Base-by-base conservation (phyloP, 495 filamentous ascomycete species). In the Aspergillus leporis region DNA sequence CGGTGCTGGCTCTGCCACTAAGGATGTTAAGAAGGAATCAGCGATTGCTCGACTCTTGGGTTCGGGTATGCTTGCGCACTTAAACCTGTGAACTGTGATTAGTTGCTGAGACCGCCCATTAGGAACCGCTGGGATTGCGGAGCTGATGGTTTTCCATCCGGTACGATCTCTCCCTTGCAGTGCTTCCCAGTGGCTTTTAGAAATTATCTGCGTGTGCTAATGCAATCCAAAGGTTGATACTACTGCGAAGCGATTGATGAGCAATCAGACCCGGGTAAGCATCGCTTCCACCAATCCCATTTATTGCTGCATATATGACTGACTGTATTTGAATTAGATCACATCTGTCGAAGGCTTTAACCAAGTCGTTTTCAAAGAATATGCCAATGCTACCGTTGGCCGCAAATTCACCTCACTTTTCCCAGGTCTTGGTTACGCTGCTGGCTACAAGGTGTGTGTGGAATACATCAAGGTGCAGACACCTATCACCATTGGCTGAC, bases 171-270 rank as follows among this genome's bases (percentile, higher is more conserved):
- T 16, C 30, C 51, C 43, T 22, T 12, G 9, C 5, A 23, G 3
- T n/a, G 22, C 18, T 16, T 22, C 28, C 9, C 32, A 19, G 34
- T 28, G 16, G 16, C 40, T 2, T 19, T 51, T 18, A 25, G 6
- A n/a, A 13, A 0, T 38, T 5, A 47, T 28, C 23, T 22, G 30
- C 31, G 7, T 0, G 45, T 46, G 63, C 71, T 77, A 60, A 77
- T 43, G 25, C 38, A 22, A 3, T 34, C 18, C 49, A 66, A 70
- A 94, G 91, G 91, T 99, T 74, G 94, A 99, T 74, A 99, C 94
- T 43, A 96, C 91, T 58, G 92, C 94, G 49, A 99, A 99, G 81
- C 90, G 94, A 48, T 86, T 99, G 77, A 99, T 99, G 94, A 96
- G 92, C 87, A 98, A 99, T 74, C 88, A 96, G 69, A 84, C 83